phyloP scores from a whole-genome alignment of 1,284 basidiomycete species.

The Ceratobasidium sp. region DNA sequence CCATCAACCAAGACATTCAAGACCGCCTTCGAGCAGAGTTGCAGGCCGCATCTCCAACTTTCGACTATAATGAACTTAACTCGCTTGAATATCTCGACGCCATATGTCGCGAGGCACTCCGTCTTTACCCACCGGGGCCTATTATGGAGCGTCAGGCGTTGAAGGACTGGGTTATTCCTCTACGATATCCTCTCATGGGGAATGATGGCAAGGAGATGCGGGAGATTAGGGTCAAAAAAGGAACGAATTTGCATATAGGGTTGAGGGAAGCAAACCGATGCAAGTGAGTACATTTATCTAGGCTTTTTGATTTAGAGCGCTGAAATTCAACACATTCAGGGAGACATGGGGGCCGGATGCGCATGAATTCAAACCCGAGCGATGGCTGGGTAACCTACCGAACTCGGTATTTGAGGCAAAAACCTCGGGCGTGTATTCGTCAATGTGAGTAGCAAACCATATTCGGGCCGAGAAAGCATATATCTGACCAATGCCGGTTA shows the following conservation, averaged over 20 bases:
- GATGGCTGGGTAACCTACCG: constrained; percentile 4
- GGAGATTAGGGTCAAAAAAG: constrained; percentile 15
- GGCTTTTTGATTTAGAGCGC: background rate
- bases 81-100: constrained; percentile 22
- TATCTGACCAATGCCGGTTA: too few relatives aligned
- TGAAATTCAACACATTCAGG: background rate
- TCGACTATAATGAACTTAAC: constrained; percentile 11
- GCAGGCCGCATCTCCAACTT: background rate
- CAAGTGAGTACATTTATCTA: background rate
- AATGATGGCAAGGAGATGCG: constrained; percentile 3
- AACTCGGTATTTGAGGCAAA: constrained; percentile 8
- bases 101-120: constrained; percentile 15
- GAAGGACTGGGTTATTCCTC: constrained; percentile 8
- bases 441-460: constrained; percentile 5
- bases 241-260: constrained; percentile 6
- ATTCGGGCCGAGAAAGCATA: too few relatives aligned
- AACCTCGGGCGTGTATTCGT: constrained; percentile 30
- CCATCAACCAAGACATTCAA: constrained; percentile 1
- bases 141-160: constrained; percentile 8
- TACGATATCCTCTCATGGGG: constrained; percentile 4
- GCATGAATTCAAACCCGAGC: constrained; percentile 1
- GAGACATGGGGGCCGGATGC: constrained; percentile 38
- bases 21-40: constrained; percentile 10
- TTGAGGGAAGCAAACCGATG: constrained; percentile 7
- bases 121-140: constrained; percentile 6